Evolutionary conservation across 2,329 filamentous ascomycete genomes (phyloP).

Genomic region (Mariannaea sp.): DNA sequence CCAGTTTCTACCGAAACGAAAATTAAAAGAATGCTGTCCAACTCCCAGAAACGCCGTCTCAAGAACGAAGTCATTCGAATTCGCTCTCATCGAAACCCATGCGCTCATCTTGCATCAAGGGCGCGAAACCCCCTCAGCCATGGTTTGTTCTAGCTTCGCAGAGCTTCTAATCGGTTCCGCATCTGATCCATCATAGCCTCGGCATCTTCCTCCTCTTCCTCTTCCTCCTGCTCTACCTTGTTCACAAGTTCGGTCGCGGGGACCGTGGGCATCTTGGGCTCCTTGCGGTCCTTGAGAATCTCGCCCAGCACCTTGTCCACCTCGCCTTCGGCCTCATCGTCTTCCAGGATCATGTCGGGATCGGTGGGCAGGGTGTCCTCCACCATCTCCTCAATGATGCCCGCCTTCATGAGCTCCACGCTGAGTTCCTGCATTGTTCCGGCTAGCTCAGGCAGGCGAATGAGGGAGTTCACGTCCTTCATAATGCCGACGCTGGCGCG

Average conservation of each 20-base stretch:
- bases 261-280: conserved; percentile 59
- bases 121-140: too few species aligned
- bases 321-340: conserved; percentile 76
- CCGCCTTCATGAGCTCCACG: conserved; percentile 88
- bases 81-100: too few species aligned
- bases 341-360: conserved; percentile 71
- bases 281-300: conserved; percentile 81
- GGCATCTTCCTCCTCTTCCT: conserved; percentile 74
- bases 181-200: conserved; percentile 94
- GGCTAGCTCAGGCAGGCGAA: conserved; percentile 82
- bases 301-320: conserved; percentile 93
- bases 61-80: too few species aligned
- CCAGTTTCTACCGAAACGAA: too few species aligned
- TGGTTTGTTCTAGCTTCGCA: conserved; percentile 77
- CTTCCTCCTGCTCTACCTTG: conserved; percentile 55
- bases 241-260: conserved; percentile 61
- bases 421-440: conserved; percentile 88
- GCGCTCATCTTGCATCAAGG: too few species aligned
- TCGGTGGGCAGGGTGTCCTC: conserved; percentile 83
- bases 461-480: conserved; percentile 91
- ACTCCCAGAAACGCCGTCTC: too few species aligned
- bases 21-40: too few species aligned
- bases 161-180: conserved; percentile 85
- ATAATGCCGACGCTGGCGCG: conserved; percentile 87
- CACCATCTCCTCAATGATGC: conserved; percentile 98